Conservation (phyloP, 2,329 filamentous ascomycete species). For the Alternaria sp. region DNA sequence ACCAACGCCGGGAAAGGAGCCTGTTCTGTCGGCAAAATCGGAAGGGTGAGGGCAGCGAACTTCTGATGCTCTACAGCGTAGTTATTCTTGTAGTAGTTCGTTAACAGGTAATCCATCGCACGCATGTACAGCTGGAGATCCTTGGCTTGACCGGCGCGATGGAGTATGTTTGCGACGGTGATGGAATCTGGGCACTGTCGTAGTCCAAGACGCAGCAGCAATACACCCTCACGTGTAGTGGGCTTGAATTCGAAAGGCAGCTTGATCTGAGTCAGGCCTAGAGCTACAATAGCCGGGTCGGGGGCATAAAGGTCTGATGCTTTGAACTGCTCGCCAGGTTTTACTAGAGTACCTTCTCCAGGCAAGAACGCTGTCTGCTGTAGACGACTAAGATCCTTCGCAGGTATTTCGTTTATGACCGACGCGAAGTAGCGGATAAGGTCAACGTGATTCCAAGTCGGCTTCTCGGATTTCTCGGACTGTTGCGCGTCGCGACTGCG, state of each 20-base stretch:
- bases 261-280: conserved; percentile 60
- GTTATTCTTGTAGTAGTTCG: conserved; percentile 77
- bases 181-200: conserved; percentile 72
- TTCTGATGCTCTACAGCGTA: conserved; percentile 69
- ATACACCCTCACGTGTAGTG: conserved; percentile 67
- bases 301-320: conserved; percentile 47
- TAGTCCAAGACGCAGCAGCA: conserved; percentile 76
- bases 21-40: conserved; percentile 73
- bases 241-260: conserved; percentile 76
- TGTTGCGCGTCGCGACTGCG: conserved; percentile 66
- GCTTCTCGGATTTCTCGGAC: conserved; percentile 50
- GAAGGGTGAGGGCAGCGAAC: conserved; percentile 53
- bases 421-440: conserved; percentile 93
- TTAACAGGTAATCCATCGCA: conserved; percentile 81
- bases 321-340: conserved; percentile 42
- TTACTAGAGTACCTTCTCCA: conserved; percentile 57
- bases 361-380: conserved; percentile 82
- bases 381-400: conserved; percentile 79
- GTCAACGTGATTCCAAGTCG: conserved; percentile 89
- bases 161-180: conserved; percentile 81
- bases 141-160: conserved; percentile 61
- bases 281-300: conserved; percentile 36
- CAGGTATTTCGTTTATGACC: conserved; percentile 86
- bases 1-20: conserved; percentile 68
- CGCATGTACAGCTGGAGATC: conserved; percentile 66